A percentile compares a stretch with the other conserved stretches of the same genome.
Conservation (phyloP, 192 early-diverging fungal species). For the Rhizophagus prolifer region DNA sequence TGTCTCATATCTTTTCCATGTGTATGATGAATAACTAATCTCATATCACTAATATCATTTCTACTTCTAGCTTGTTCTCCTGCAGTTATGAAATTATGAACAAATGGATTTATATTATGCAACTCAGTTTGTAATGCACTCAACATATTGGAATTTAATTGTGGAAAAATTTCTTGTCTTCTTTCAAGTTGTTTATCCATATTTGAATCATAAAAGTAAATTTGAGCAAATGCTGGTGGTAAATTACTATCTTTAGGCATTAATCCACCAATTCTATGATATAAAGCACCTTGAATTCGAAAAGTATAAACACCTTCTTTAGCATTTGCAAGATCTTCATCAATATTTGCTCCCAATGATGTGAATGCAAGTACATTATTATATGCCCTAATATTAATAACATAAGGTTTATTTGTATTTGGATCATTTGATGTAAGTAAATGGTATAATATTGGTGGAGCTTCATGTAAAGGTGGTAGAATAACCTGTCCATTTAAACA, state of each 20-base stretch:
- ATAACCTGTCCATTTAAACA: not conserved
- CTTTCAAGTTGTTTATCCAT: not conserved
- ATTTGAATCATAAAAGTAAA: not conserved
- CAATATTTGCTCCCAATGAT: not conserved
- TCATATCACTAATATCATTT: too few relatives aligned
- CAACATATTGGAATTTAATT: not conserved
- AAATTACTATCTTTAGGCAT: not conserved
- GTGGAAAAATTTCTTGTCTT: not conserved
- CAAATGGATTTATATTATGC: not conserved
- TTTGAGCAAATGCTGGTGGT: not conserved
- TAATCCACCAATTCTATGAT: not conserved
- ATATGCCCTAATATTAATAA: not conserved
- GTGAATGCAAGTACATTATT: not conserved
- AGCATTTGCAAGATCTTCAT: not conserved
- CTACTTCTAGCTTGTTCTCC: too few relatives aligned
- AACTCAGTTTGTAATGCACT: not conserved
- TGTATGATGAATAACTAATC: not conserved
- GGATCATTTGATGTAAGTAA: not conserved
- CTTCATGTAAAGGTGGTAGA: too few relatives aligned
- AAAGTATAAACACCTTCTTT: not conserved
- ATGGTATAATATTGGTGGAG: not conserved
- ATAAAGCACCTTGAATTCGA: too few relatives aligned
- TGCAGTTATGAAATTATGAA: not conserved
- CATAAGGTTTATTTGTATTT: not conserved
- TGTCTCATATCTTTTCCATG: not conserved